phyloP scores from a whole-genome alignment of 176 grass and related monocot genomes.

The Canna indica region DNA sequence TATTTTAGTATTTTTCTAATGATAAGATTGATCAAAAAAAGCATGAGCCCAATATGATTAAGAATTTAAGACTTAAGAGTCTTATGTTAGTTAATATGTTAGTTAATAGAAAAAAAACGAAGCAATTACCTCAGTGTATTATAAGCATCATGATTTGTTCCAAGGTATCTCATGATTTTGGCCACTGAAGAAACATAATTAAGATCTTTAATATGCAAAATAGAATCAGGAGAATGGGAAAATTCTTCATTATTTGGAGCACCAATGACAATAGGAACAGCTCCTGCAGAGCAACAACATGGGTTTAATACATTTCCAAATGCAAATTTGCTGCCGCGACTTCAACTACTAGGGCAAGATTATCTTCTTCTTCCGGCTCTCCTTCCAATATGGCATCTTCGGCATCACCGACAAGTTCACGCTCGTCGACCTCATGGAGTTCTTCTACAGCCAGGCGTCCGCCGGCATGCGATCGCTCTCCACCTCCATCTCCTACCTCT shows the following conservation, averaged over 20 bases:
- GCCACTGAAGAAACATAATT: conserved; percentile 56
- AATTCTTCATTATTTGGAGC: conserved; percentile 90
- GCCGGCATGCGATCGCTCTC: conserved; percentile 9
- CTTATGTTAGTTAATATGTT: no score
- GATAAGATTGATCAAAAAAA: neutral
- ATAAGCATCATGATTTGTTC: conserved; percentile 50
- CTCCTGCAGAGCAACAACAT: conserved; percentile 32
- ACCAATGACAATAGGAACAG: conserved; percentile 79
- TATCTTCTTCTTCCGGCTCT: conserved; percentile 9
- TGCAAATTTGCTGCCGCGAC: conserved; percentile 20
- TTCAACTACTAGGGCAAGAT: neutral
- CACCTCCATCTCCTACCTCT: conserved; percentile 3
- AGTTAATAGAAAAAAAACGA: neutral
- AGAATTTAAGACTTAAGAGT: no score
- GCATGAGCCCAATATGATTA: no score
- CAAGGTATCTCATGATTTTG: conserved; percentile 64
- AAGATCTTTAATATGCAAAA: conserved; percentile 83
- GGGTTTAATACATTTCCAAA: neutral
- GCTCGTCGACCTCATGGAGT: conserved; percentile 11
- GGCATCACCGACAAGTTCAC: conserved; percentile 10
- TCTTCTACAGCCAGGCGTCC: conserved; percentile 18
- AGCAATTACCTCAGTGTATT: conserved; percentile 70
- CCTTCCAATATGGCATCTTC: conserved; percentile 7
- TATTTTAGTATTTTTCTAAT: no score
- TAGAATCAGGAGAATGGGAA: conserved; percentile 56